Conservation (phyloP, 371 early-diverging fungal species). For the Smittium mucronatum region DNA sequence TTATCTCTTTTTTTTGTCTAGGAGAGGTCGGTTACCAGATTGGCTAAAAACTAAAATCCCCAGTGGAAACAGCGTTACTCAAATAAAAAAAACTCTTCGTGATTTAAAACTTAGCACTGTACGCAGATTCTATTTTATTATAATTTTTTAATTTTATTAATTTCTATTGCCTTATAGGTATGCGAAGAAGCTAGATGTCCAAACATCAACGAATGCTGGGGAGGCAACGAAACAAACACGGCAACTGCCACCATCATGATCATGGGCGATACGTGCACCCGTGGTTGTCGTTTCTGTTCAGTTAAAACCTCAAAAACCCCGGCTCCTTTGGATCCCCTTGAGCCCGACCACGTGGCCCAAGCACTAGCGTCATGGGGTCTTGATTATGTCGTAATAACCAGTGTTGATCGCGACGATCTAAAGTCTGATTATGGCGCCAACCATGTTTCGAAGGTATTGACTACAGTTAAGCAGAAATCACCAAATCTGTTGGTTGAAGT, state of each 20-base stretch:
- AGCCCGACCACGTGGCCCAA: conserved; percentile 89
- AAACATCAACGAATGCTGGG: conserved; percentile 97
- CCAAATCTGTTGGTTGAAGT: conserved; percentile 91
- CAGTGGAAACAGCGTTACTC: conserved; percentile 59
- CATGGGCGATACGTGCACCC: conserved; percentile 97
- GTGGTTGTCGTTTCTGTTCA: conserved; percentile 96
- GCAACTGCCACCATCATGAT: conserved; percentile 98
- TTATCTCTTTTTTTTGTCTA: neutral
- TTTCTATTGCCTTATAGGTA: conserved; percentile 19
- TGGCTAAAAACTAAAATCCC: conserved; percentile 95
- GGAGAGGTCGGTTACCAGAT: conserved; percentile 55
- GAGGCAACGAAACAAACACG: conserved; percentile 87
- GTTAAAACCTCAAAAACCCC: conserved; percentile 91
- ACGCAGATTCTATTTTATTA: neutral
- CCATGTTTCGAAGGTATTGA: conserved; percentile 89
- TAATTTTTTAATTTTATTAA: neutral
- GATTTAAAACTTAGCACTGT: conserved; percentile 84
- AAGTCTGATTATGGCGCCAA: conserved; percentile 82
- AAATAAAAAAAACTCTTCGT: conserved; percentile 78
- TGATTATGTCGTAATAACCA: conserved; percentile 93
- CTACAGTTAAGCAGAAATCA: conserved; percentile 68
- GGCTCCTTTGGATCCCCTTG: conserved; percentile 74
- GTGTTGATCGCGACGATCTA: conserved; percentile 92
- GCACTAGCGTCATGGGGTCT: conserved; percentile 93
- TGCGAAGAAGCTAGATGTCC: conserved; percentile 87